phyloP scores from a whole-genome alignment of 805 yeast species.

The Wickerhamiella kazuoi region DNA sequence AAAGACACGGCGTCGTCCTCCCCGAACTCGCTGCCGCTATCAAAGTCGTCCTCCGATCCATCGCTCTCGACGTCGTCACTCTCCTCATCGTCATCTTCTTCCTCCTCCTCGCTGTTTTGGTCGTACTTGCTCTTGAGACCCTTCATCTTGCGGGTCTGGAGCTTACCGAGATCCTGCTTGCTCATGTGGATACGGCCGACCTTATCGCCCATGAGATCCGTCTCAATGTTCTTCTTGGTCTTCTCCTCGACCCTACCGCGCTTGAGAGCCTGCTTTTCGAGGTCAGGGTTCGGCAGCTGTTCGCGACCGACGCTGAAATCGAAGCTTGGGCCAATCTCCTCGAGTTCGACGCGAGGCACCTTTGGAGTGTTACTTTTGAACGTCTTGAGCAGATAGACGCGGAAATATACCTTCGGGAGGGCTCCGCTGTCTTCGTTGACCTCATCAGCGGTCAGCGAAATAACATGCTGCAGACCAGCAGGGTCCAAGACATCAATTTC shows the following conservation, averaged over 20 bases:
- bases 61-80: conserved; percentile 9
- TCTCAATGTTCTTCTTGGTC: conserved; percentile 73
- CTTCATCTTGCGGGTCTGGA: conserved; percentile 97
- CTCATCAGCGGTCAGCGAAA: conserved; percentile 62
- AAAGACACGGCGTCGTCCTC: background rate
- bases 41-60: background rate
- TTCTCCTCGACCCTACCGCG: conserved; percentile 68
- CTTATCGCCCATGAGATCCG: conserved; percentile 88
- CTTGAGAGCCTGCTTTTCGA: conserved; percentile 75
- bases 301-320: conserved; percentile 86
- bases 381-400: conserved; percentile 78
- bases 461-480: conserved; percentile 84
- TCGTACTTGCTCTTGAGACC: conserved; percentile 81
- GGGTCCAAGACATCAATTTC: conserved; percentile 72
- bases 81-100: conserved; percentile 25
- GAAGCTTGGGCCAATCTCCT: conserved; percentile 88
- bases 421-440: conserved; percentile 51
- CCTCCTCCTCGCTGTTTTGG: conserved; percentile 44
- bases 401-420: conserved; percentile 68
- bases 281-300: conserved; percentile 64
- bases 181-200: conserved; percentile 93
- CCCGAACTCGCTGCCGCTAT: background rate
- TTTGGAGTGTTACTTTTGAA: conserved; percentile 53
- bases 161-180: conserved; percentile 71
- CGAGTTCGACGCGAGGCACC: conserved; percentile 83